Base-by-base conservation (phyloP, 805 yeast species). In the Pichia insulana region DNA sequence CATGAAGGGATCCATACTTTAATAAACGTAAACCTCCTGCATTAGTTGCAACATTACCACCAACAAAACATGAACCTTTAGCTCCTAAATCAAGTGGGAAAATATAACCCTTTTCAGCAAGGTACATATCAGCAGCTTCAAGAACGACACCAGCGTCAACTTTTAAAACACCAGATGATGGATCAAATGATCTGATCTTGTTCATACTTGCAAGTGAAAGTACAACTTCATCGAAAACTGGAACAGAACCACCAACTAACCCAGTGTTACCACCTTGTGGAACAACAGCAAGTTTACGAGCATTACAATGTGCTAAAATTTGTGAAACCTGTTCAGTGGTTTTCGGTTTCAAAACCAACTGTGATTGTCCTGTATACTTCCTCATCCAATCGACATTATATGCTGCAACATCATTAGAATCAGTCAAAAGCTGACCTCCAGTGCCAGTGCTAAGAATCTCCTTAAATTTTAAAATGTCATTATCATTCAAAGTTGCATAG, bases 201-300 rank as follows among this genome's bases (percentile, higher is more conserved):
- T 86, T 86, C 69, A 90, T 54, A 54, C 72, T 74, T 30, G 83
- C 64, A 38, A 88, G 65, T 3, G 87, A 81, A 19, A 89, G 52
- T 19, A 89, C 74, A 39, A 89, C 76, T 64, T 89, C 97, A 62
- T 89, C 97, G 62, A 87, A 89, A 1, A 89, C 80, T 0, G 97
- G 96, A 16, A 80, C 76, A 5, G 95, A 83, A 4, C 97, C 97
- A 50, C 97, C 97, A 34, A 89, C 97, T 36, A 89, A 71, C 22
- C 96, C 96, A 1, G 97, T 90, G 64, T 90, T 89, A 52, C 97
- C 97, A 58, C 97, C 96, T 65, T 90, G 97, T 13, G 97, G 97
- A 9, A 87, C 95, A 37, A 89, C 78, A 0, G 97, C 96, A 25
- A 89, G 63, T 46, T 72, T 75, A 38, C 78, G 63, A 26, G 80